Evolutionary conservation across 2,329 filamentous ascomycete species (phyloP).

Genomic region (Chlorencoelia australis): DNA sequence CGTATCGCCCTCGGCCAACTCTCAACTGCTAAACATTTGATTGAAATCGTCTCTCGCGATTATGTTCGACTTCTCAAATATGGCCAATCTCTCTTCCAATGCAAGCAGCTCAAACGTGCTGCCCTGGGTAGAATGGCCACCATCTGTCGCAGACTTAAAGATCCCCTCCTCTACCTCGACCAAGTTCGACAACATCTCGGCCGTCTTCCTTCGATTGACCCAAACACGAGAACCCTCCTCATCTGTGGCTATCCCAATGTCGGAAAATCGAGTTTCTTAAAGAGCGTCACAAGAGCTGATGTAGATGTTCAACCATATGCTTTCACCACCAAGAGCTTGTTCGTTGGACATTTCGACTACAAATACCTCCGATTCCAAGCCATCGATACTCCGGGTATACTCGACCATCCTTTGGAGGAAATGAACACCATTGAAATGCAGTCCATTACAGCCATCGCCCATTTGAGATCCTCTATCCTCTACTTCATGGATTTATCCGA

Average conservation of each 20-base stretch:
- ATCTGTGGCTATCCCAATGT: constrained; percentile 98
- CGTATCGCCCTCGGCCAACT: constrained; percentile 92
- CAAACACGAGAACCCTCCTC: constrained; percentile 88
- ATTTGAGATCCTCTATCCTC: constrained; percentile 86
- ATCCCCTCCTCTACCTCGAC: constrained; percentile 89
- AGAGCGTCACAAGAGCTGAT: constrained; percentile 85
- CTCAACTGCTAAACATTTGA: constrained; percentile 89
- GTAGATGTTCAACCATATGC: constrained; percentile 97
- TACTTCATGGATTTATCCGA: constrained; percentile 98
- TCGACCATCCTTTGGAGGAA: constrained; percentile 95
- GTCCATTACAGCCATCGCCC: constrained; percentile 93
- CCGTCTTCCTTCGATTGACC: constrained; percentile 95
- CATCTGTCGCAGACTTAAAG: constrained; percentile 87
- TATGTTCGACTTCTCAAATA: constrained; percentile 96
- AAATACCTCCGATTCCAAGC: constrained; percentile 86
- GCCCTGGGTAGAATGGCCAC: constrained; percentile 97
- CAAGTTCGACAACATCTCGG: constrained; percentile 95
- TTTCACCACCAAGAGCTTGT: constrained; percentile 95
- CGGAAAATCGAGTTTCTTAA: constrained; percentile 92
- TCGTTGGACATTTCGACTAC: constrained; percentile 96
- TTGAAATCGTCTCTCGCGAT: constrained; percentile 91
- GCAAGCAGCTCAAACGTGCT: constrained; percentile 96
- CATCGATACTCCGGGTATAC: constrained; percentile 96
- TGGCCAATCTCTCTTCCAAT: constrained; percentile 93
- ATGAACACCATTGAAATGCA: constrained; percentile 99